Base-by-base conservation (phyloP, 2,329 filamentous ascomycete genomes). In the Parastagonospora nodorum region DNA sequence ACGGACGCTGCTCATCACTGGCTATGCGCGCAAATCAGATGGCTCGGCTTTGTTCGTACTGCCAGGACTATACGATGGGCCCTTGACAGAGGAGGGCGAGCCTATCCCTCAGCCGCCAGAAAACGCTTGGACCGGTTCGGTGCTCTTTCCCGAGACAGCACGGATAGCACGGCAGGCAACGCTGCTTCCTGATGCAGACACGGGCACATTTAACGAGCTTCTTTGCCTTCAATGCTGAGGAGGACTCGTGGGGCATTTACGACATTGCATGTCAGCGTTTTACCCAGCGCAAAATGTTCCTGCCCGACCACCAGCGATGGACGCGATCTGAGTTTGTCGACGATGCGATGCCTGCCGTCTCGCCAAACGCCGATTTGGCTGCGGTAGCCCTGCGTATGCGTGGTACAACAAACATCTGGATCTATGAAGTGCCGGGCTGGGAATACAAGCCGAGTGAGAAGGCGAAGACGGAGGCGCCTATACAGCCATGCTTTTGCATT, bases 131-230 rank as follows among this genome's bases (percentile, higher is more conserved):
- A 75, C 73, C 0, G 67, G 67, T 19, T 70, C 70, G 28, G 68
- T 76, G 27, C 66, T 76, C n/a, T 76, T 76, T 38, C 74, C 74
- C 1, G 72, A 75, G 50, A 73, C 67, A 10, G 63, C 71, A 12
- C 66, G 63, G 31, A 71, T 71, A 44, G 73, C 72, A 19, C 62
- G 71, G 11, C 74, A 75, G 48, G 73, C 73, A 2, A 71, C 71
- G 10, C 54, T 76, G 1, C 63, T 76, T 31, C 74, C 73, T 14
- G 73, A 75, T 48, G 63, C 68, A 0, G 67, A 69, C 16, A 73
- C 69, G 0, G 72, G 71, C 0, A 72, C 72, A 1, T 67, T 74
- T 50, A 75, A 68, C 29, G 73, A 75, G 55, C 54, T 76, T 76
- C 2, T 74, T 76, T 53, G 74, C 73, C 15, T 75, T 74, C 59